phyloP scores from a whole-genome alignment of 345 rosid genomes.

The Ailanthus altissimus region DNA sequence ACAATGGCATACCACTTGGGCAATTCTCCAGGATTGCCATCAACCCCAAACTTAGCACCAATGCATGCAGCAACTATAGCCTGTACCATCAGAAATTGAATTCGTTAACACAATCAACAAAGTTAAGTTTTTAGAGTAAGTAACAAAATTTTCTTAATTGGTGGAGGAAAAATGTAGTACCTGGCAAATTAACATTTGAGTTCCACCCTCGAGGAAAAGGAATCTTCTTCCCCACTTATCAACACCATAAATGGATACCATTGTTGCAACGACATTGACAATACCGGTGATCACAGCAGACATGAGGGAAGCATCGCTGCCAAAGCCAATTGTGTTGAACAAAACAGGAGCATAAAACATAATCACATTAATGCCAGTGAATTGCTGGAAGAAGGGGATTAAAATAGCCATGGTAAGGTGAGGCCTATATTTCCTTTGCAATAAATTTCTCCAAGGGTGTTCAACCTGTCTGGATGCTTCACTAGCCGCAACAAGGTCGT shows the following conservation, averaged over 20 bases:
- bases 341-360: constrained; percentile 93
- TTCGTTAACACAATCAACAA: no score
- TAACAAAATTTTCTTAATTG: background rate
- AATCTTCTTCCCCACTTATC: constrained; percentile 87
- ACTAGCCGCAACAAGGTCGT: constrained; percentile 74
- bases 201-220: constrained; percentile 82
- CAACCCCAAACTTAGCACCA: constrained; percentile 75
- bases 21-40: constrained; percentile 58
- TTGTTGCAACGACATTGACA: constrained; percentile 63
- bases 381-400: constrained; percentile 84
- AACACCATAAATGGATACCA: constrained; percentile 76
- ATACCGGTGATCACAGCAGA: constrained; percentile 78
- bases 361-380: constrained; percentile 84
- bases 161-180: constrained; percentile 26
- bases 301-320: constrained; percentile 65
- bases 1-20: constrained; percentile 85
- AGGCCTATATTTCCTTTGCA: constrained; percentile 82
- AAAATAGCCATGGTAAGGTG: constrained; percentile 72
- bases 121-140: background rate
- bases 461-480: constrained; percentile 69
- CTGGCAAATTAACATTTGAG: constrained; percentile 89
- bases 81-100: constrained; percentile 27
- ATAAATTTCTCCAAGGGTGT: constrained; percentile 77
- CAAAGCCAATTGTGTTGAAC: constrained; percentile 78
- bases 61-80: constrained; percentile 62